Evolutionary conservation across 2,329 filamentous ascomycete genomes (phyloP).

Genomic region (Colletotrichum camelliae): DNA sequence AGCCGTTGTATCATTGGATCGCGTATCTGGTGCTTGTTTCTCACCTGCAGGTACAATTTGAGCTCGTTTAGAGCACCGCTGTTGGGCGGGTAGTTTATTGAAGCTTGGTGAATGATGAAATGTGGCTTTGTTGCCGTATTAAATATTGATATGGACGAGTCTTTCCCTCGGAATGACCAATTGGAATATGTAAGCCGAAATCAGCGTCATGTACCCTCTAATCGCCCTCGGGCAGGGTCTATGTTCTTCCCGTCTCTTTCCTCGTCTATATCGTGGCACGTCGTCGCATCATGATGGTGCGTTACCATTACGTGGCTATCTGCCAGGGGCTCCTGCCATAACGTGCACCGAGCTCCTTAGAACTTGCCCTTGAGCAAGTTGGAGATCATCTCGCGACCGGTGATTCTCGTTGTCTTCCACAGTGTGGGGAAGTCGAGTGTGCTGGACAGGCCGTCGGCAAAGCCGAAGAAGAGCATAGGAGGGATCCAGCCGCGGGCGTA

Average conservation of each 20-base stretch:
- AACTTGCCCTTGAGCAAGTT: slow-evolving; percentile 78
- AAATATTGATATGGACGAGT: not conserved
- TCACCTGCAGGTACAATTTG: not conserved
- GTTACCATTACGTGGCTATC: not conserved
- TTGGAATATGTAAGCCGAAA: not conserved
- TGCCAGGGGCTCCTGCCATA: not conserved
- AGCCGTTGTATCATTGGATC: not conserved
- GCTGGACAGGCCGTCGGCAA: slow-evolving; percentile 79
- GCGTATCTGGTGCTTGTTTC: not conserved
- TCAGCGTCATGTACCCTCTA: not conserved
- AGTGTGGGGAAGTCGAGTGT: slow-evolving; percentile 87
- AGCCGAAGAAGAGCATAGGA: slow-evolving; percentile 90
- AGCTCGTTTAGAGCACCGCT: not conserved
- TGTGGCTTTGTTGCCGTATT: not conserved
- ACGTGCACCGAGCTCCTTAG: slow-evolving; percentile 40
- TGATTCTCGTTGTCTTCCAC: slow-evolving; percentile 78
- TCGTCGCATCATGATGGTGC: not conserved
- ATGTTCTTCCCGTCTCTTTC: not conserved
- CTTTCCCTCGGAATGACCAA: not conserved
- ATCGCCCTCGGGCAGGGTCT: not conserved
- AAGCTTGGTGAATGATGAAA: not conserved
- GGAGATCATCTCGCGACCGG: slow-evolving; percentile 75
- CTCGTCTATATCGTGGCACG: not conserved
- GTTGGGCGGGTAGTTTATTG: not conserved
- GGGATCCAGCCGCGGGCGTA: slow-evolving; percentile 91